Evolutionary conservation across 1,284 basidiomycete species (phyloP), one percentile per base, ranked within the genome.

Genomic region (Ganoderma sp.): DNA sequence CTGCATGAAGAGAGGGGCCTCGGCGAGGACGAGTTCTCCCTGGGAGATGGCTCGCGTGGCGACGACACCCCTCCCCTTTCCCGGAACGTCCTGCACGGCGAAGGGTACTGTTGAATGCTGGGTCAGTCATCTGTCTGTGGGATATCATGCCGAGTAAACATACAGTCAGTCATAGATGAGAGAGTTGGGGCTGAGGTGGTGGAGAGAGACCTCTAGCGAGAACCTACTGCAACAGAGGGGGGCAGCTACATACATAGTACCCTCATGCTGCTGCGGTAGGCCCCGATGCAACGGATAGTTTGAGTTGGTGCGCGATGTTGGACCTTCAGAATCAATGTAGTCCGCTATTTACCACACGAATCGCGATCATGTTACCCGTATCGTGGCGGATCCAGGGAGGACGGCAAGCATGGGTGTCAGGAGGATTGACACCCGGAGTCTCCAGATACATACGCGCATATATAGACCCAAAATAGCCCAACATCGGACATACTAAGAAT

Each of bases 1-100:
- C 52, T 68, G 69, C 2, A 28, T 50, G 62, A 70, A 34, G 17
- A 70, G 64, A 0, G 69, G 67, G 34, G 64, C 8, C 39, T 70
- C 69, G 8, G 66, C 64, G 41, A 70, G 67, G 41, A 70, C n/a
- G 39, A 65, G 67, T 37, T 70, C 69, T 19, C 66, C 69, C n/a
- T 39, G 59, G 10, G 67, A 28, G 34, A 70, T 66, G 6, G 64
- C 8, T n/a, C 69, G 66, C 8, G 64, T 45, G 28, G 69, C 69
- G 22, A 70, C 39, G 54, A 70, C 57, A 10, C 69, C 69, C 15
- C 59, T 37, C 41, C 69, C 69, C 57, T 74, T 75, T n/a, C 73
- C 71, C 0, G 70, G 69, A 43, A 77, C 59, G 32, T 72, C 72
- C 28, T 56, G 41, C n/a, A 70, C 65, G 25, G 64, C 48, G 42